Evolutionary conservation across 108 stramenopile species (phyloP), one percentile per base, ranked within the genome.

Genomic region (Parietichytrium sp.): DNA sequence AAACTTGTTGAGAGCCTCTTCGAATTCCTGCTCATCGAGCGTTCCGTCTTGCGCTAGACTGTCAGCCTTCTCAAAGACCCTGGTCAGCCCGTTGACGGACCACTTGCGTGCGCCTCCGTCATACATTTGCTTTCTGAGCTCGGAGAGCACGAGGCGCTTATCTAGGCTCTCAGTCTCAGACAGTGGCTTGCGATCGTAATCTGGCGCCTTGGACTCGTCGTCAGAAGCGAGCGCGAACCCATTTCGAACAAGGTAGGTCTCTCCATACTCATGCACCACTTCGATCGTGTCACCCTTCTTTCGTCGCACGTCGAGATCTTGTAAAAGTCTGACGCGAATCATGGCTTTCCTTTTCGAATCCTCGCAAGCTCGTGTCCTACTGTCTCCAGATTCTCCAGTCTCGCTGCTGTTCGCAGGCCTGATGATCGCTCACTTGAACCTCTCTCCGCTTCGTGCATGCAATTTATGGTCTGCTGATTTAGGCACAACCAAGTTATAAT

Each of bases 111-210:
- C 42, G 10, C 61, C 61, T 12, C 61, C 61, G 25, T 72, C 38
- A n/a, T 72, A 72, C 61, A 72, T 72, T 72, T 72, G 61, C 10
- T 42, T 33, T 6, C 61, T 33, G 42, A 72, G 45, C 61, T 72
- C 61, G 15, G 36, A n/a, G 2, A 72, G 61, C 29, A 72, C 61
- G 25, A 3, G 10, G 61, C 45, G 36, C 13, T 42, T 33, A 45
- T 72, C 3, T 0, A 72, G 61, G 20, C 38, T 42, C 2, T 72
- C 61, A 10, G 33, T 42, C 29, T 72, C 45, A 42, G 61, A 45
- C 13, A 72, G 61, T 42, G 36, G 13, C 33, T 42, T 10, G 33
- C 38, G 15, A 45, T 10, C 61, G 38, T 42, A 72, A 12, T 6
- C 3, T 45, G 36, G 3, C 16, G 36, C 33, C 20, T 72, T 72